phyloP scores from a whole-genome alignment of 2,329 filamentous ascomycete species.

The Juglanconis juglandina region DNA sequence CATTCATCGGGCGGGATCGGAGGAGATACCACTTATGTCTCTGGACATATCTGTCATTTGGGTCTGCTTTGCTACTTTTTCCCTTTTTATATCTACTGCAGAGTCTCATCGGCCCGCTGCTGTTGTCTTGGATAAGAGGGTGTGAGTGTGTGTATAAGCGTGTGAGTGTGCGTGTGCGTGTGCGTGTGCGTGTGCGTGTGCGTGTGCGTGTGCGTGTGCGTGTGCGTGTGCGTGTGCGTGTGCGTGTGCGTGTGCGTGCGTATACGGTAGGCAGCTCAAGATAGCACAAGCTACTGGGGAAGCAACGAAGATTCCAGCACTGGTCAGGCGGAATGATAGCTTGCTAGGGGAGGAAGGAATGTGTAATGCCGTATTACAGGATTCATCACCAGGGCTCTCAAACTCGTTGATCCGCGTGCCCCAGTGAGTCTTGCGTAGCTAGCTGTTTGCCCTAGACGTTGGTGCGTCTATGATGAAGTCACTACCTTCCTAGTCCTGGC shows the following conservation, averaged over 20 bases:
- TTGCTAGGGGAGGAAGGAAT: background rate
- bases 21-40: conserved; percentile 17
- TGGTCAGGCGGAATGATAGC: background rate
- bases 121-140: background rate
- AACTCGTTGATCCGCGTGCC: too few species aligned
- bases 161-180: background rate
- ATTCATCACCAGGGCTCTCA: too few species aligned
- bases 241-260: background rate
- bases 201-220: background rate
- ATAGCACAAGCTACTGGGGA: background rate
- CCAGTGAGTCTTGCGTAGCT: too few species aligned
- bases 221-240: background rate
- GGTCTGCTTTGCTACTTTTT: background rate
- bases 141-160: background rate
- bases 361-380: background rate
- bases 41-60: background rate
- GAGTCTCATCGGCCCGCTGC: background rate
- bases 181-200: background rate
- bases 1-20: conserved; percentile 13
- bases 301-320: background rate
- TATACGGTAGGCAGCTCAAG: background rate
- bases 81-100: background rate
- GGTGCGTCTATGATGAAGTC: too few species aligned
- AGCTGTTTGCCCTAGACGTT: too few species aligned
- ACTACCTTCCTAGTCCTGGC: too few species aligned